Evolutionary conservation across 1,139 yeast genomes (phyloP).

Genomic region (Entelexis sorbosivorans): DNA sequence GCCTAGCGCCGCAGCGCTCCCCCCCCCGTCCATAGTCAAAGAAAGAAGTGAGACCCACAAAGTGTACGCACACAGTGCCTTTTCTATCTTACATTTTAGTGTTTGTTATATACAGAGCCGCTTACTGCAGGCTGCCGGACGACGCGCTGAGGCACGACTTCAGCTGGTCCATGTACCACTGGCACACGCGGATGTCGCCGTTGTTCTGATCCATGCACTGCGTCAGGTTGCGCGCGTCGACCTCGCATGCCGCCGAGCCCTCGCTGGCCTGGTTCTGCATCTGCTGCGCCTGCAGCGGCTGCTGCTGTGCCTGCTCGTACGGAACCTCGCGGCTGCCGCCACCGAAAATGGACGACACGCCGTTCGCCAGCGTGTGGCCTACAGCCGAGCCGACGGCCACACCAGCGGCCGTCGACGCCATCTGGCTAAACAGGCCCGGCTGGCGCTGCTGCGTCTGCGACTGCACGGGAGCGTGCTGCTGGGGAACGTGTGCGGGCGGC

Average conservation of each 20-base stretch:
- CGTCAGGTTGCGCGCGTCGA: constrained; percentile 88
- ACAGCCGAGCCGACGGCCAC: constrained; percentile 96
- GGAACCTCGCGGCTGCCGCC: constrained; percentile 46
- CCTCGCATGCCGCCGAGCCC: constrained; percentile 60
- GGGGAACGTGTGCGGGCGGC: constrained; percentile 37
- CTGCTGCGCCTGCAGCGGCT: constrained; percentile 17
- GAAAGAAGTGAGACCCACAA: too few relatives aligned
- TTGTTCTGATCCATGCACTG: constrained; percentile 86
- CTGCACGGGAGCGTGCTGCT: constrained; percentile 28
- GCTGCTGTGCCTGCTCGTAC: constrained; percentile 16
- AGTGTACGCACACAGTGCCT: background rate
- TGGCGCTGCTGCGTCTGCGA: constrained; percentile 40
- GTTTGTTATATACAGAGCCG: background rate
- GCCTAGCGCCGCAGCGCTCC: too few relatives aligned
- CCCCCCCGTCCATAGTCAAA: too few relatives aligned
- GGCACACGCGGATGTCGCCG: constrained; percentile 96
- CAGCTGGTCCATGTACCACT: constrained; percentile 89
- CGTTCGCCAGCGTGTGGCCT: constrained; percentile 95
- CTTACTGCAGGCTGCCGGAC: constrained; percentile 23
- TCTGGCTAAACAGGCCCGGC: constrained; percentile 91
- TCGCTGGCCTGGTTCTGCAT: constrained; percentile 29
- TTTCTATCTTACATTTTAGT: background rate
- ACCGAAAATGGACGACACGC: constrained; percentile 77
- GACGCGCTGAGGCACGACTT: constrained; percentile 96
- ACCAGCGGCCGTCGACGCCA: constrained; percentile 99